Conservation (phyloP, 352 stramenopile genomes). For the Pythium guiyangense region DNA sequence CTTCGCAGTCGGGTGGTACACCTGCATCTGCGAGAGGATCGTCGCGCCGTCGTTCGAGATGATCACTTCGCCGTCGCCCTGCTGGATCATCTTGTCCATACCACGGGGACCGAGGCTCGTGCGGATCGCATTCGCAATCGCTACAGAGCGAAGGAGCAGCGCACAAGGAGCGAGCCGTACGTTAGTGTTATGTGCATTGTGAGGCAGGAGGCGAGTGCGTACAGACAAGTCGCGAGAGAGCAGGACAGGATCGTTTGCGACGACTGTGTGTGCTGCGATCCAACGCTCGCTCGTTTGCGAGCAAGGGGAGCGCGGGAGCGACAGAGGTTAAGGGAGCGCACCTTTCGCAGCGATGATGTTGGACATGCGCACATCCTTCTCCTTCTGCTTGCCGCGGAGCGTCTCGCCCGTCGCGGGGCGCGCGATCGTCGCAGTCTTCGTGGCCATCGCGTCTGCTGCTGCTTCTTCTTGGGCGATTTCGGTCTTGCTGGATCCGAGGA, state of each 20-base stretch:
- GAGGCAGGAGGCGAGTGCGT: background rate
- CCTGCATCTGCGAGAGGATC: conserved; percentile 97
- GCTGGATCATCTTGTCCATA: conserved; percentile 99
- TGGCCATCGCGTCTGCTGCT: conserved; percentile 13
- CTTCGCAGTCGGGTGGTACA: conserved; percentile 99
- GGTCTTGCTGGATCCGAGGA: no score
- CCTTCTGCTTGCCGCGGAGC: conserved; percentile 90
- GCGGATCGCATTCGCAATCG: conserved; percentile 97
- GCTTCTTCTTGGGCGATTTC: background rate
- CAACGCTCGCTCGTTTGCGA: background rate
- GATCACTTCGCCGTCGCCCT: conserved; percentile 96
- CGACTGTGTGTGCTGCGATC: background rate
- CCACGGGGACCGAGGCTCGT: conserved; percentile 97
- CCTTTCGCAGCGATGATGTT: conserved; percentile 99
- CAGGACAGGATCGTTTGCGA: background rate
- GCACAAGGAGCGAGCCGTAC: background rate
- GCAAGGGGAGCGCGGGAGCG: background rate
- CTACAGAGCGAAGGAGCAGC: conserved; percentile 22
- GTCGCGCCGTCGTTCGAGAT: conserved; percentile 99
- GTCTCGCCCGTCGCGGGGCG: conserved; percentile 64
- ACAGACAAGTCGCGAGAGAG: background rate
- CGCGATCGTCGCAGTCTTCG: conserved; percentile 49
- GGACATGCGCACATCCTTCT: conserved; percentile 97
- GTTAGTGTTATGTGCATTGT: background rate
- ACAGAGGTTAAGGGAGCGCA: conserved; percentile 18